phyloP scores from a whole-genome alignment of 257 asterid species.

The Eustoma russellianum region DNA sequence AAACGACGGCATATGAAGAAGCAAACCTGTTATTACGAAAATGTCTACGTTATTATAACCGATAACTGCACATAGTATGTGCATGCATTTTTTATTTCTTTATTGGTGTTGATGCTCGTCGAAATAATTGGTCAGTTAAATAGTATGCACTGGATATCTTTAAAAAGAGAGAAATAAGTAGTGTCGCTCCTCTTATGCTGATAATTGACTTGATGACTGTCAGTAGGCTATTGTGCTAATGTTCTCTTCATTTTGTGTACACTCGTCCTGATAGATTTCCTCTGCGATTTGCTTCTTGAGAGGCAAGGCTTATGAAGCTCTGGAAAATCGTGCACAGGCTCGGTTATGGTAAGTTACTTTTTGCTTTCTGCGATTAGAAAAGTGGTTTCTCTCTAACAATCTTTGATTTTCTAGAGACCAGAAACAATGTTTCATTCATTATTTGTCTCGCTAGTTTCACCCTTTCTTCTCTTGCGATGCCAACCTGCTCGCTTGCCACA shows the following conservation, averaged over 20 bases:
- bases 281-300: slow-evolving; percentile 93
- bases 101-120: no score
- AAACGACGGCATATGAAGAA: no score
- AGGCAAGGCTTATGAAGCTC: slow-evolving; percentile 95
- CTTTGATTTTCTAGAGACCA: not conserved
- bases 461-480: not conserved
- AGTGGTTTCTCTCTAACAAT: not conserved
- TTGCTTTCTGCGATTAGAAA: not conserved
- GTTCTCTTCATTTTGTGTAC: not conserved
- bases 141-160: no score
- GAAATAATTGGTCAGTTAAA: no score
- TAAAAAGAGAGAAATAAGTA: no score
- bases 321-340: slow-evolving; percentile 89
- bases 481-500: not conserved
- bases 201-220: no score
- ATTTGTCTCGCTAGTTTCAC: slow-evolving; percentile 3
- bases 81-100: no score
- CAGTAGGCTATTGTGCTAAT: no score
- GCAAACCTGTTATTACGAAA: no score
- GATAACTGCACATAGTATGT: no score
- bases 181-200: no score
- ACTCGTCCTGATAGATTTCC: slow-evolving; percentile 44
- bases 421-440: not conserved
- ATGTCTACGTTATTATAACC: no score
- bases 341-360: slow-evolving; percentile 65